Evolutionary conservation across 2,329 filamentous ascomycete species (phyloP), one percentile per base, ranked within the genome.

Genomic region (Ophiostoma sp.): DNA sequence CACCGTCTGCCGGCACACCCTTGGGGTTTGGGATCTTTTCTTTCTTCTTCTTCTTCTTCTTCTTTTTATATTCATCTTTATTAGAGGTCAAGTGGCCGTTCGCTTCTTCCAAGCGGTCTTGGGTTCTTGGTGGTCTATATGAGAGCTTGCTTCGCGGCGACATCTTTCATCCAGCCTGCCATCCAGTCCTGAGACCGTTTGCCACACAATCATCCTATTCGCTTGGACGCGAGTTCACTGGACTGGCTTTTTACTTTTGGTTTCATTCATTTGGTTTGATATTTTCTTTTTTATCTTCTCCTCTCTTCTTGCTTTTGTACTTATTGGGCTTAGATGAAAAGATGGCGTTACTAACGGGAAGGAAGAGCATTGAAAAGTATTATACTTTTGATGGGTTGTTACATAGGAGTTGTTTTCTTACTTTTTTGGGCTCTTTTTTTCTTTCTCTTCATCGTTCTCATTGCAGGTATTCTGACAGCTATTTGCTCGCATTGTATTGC

Each of bases 291-390:
- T 41, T 57, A 44, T 8, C 27, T 64, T 62, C 33, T 41, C 41
- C 6, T 65, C 54, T 27, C 48, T 65, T 65, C 57, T 67, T 54
- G 27, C 20, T 64, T 67, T 67, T 62, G 52, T 13, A n/a, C 60
- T 17, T 7, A 23, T 23, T 41, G 8, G 44, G 13, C 10, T 64
- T 31, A 60, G 60, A 68, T 33, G 57, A 54, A 68, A 68, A 57
- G 41, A n/a, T 36, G 67, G 8, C 70, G 70, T 67, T 71, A 41
- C 60, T 67, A 33, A 62, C 11, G 54, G 70, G 60, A 71, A 36
- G 67, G 70, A 62, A 23, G 60, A 33, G 67, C 67, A 64, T 52
- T 36, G 36, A 69, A 67, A 69, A 69, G 70, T 69, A 69, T 6
- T 52, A 64, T 20, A 68, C 57, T 41, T 69, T 62, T 62, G 31